Base-by-base conservation (phyloP, 257 asterid genomes). In the Echium plantagineum region DNA sequence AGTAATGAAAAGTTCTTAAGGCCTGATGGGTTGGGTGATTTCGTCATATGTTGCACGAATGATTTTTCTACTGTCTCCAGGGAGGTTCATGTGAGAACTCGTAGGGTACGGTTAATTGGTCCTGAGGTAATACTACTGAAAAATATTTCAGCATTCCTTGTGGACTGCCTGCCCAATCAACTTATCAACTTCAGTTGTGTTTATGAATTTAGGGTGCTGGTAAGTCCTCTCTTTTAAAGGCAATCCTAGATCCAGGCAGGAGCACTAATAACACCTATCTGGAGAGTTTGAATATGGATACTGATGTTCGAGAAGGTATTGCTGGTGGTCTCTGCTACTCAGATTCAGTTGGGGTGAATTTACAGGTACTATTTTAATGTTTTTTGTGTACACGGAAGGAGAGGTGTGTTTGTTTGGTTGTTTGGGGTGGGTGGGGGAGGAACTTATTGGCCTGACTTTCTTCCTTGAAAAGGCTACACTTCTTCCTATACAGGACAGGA, bases 301-400 rank as follows among this genome's bases (percentile, higher is more conserved):
- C 69, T 58, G 91, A 80, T 67, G 82, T 77, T 70, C 90, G 74
- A 72, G 97, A 84, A 75, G 95, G 94, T 56, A 75, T 89, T 75
- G 78, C 90, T 70, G 90, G 97, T 75, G 98, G 98, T 53, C 77
- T 93, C 85, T 79, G 89, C 70, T 93, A 78, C 75, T 76, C 96
- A 58, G 98, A 93, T 73, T 78, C 97, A 19, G 32, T 83, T 18
- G 94, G 91, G 72, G 85, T 93, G 62, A 86, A 86, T 83, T 75
- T 93, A 74, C 98, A 91, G 98, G 98, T 91, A 61, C 55, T 20
- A 12, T 20, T 59, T 30, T 17, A 26, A 5, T 38, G n/a, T 21
- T 9, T 48, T 42, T 26, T 3, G 15, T 21, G 42, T 15, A 35
- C 1, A 13, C 10, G 13, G 13, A 2, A 35, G 8, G 15, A 35